Evolutionary conservation across 2,329 filamentous ascomycete species (phyloP).

Genomic region (Triangularia verruculosa): DNA sequence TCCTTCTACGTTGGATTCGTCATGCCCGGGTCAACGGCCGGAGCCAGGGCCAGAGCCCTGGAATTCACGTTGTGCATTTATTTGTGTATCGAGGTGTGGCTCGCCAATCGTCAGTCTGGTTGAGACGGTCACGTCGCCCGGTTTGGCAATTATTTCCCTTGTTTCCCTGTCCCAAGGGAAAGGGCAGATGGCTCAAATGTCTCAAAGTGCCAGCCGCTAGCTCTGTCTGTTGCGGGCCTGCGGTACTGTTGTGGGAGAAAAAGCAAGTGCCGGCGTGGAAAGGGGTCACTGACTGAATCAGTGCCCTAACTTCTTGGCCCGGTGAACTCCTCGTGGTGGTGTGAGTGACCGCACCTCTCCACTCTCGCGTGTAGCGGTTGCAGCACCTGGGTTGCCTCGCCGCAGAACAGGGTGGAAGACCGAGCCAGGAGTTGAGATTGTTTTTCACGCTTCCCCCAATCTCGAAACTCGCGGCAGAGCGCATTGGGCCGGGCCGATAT

Average conservation of each 20-base stretch:
- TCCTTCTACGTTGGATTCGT: not conserved
- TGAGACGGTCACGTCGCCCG: slow-evolving; percentile 20
- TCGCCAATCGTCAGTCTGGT: slow-evolving; percentile 8
- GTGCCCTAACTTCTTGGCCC: not conserved
- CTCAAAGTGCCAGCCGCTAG: slow-evolving; percentile 24
- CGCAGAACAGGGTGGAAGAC: not conserved
- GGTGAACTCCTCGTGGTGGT: not conserved
- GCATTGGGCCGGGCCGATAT: slow-evolving; percentile 19
- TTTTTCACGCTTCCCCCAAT: not conserved
- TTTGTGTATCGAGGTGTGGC: not conserved
- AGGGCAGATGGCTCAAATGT: slow-evolving; percentile 20
- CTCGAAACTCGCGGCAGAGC: not conserved
- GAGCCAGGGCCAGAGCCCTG: slow-evolving; percentile 9
- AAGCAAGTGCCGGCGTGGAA: slow-evolving; percentile 1
- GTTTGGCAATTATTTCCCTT: slow-evolving; percentile 11
- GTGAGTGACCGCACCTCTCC: not conserved
- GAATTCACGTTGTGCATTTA: not conserved
- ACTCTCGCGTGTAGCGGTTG: not conserved
- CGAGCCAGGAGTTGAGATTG: too few species aligned
- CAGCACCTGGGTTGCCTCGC: not conserved
- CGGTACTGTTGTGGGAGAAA: slow-evolving; percentile 8
- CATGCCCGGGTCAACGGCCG: slow-evolving; percentile 12
- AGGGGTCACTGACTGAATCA: not conserved
- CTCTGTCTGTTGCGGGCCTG: slow-evolving; percentile 2
- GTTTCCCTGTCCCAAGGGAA: slow-evolving; percentile 17